These are phyloP conservation scores for Bathelium albidoporum DNA, from an alignment of 495 filamentous ascomycete species.

Conservation along the genomic window DNA sequence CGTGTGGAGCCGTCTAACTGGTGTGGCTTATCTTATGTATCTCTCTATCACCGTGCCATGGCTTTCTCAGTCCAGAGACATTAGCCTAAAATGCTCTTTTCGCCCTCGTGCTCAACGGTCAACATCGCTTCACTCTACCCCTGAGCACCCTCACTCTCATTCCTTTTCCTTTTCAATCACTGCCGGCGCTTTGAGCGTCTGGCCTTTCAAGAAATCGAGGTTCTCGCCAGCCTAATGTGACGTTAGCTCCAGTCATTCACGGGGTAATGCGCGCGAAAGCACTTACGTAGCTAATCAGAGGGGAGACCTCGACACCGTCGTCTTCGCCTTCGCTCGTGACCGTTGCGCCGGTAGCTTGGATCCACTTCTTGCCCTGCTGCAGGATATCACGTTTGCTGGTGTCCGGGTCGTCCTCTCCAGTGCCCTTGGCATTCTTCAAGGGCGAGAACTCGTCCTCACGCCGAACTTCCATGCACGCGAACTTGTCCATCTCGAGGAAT, in stretches of 20 bases:
- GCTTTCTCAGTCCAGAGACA: not conserved
- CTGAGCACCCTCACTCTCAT: not conserved
- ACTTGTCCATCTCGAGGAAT: constrained; percentile 71
- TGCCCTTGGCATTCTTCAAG: constrained; percentile 88
- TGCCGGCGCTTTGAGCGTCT: constrained; percentile 65
- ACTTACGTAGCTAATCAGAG: constrained; percentile 92
- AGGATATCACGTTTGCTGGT: constrained; percentile 85
- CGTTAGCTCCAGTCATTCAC: not conserved
- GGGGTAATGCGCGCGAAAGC: constrained; percentile 8
- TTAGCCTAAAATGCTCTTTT: not conserved
- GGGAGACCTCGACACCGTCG: constrained; percentile 82
- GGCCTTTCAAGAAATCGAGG: constrained; percentile 62
- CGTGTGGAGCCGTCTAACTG: not conserved
- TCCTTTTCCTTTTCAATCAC: constrained; percentile 62
- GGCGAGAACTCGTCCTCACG: constrained; percentile 98
- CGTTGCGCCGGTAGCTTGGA: constrained; percentile 63
- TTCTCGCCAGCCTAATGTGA: constrained; percentile 71
- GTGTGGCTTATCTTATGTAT: too few relatives aligned
- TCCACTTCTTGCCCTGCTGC: constrained; percentile 76
- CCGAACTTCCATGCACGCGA: constrained; percentile 90
- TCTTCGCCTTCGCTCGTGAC: constrained; percentile 60
- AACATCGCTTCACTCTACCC: not conserved
- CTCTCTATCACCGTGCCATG: not conserved
- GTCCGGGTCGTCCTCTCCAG: constrained; percentile 86
- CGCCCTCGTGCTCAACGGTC: not conserved